Evolutionary conservation across 441 rosid genomes (phyloP).

Genomic region (Codiaeum variegatum): DNA sequence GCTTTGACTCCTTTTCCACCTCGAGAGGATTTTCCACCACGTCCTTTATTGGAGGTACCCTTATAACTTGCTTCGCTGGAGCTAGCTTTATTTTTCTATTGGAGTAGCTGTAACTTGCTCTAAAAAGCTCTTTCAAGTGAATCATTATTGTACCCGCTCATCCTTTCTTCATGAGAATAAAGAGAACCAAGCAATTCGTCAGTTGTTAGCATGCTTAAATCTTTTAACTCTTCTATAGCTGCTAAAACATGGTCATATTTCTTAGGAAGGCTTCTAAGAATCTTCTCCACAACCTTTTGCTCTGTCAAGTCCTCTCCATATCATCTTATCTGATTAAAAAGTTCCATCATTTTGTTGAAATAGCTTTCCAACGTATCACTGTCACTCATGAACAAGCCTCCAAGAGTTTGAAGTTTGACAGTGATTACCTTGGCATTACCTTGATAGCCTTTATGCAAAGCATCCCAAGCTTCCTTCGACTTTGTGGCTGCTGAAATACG

Average conservation of each 20-base stretch:
- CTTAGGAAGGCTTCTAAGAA: background rate
- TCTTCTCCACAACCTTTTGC: background rate
- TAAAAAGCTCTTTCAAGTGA: background rate
- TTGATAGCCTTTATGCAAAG: background rate
- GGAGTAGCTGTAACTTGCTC: background rate
- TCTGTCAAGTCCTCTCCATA: background rate
- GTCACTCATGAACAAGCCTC: no score
- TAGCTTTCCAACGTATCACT: no score
- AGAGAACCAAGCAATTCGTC: background rate
- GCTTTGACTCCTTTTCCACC: background rate
- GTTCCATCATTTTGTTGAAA: background rate
- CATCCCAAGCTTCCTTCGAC: background rate
- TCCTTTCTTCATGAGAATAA: background rate
- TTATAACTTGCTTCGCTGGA: background rate
- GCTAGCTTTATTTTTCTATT: background rate
- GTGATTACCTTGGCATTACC: no score
- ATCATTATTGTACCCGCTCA: background rate
- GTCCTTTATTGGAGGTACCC: background rate
- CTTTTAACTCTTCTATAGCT: background rate
- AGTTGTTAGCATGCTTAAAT: background rate
- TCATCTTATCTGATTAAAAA: background rate
- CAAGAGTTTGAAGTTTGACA: no score
- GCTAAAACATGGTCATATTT: background rate
- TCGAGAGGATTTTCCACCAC: no score
- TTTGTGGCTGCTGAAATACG: no score